Conservation (phyloP, 2,329 filamentous ascomycete genomes). For the Aspergillus sp. region DNA sequence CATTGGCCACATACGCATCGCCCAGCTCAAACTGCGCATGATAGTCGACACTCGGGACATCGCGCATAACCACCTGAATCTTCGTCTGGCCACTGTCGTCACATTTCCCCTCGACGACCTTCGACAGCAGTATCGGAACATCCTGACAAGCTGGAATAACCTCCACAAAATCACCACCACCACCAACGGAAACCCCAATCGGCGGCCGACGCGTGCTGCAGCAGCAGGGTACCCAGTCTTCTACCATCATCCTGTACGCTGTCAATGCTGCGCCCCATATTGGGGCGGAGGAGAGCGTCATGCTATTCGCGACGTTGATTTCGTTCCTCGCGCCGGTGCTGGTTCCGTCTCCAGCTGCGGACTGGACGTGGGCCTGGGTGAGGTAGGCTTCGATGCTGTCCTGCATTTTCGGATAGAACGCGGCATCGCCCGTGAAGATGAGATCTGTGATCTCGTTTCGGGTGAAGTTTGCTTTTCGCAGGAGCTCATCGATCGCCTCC, state of each 20-base stretch:
- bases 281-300: neutral
- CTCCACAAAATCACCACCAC: neutral
- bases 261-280: neutral
- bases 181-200: neutral
- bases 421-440: neutral
- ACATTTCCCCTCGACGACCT: neutral
- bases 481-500: neutral
- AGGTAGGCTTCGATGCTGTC: neutral
- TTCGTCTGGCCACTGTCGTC: neutral
- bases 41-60: neutral
- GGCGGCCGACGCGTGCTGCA: neutral
- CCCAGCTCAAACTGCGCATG: neutral
- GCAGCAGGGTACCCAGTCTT: neutral
- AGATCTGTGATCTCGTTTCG: neutral
- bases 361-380: too few relatives aligned
- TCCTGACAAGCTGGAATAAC: neutral
- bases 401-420: neutral
- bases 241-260: neutral
- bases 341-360: neutral
- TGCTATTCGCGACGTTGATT: neutral
- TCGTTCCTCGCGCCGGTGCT: neutral
- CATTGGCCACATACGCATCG: neutral
- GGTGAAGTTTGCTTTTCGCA: neutral
- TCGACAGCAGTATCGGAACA: neutral
- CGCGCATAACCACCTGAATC: neutral